Evolutionary conservation across 768 basidiomycete species (phyloP).

Genomic region (Mycena crocata): DNA sequence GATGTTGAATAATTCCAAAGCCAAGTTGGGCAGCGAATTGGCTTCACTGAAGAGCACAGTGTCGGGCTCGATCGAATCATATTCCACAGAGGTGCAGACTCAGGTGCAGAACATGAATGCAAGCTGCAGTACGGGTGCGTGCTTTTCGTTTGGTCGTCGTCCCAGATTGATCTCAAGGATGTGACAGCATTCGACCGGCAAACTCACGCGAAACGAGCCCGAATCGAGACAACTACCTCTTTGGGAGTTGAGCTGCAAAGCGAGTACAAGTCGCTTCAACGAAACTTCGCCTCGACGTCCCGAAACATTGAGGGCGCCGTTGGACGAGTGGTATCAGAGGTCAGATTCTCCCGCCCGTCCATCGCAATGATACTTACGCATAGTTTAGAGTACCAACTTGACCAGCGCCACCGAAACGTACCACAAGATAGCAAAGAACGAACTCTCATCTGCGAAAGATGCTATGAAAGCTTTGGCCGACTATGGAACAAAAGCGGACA

Average conservation of each 20-base stretch:
- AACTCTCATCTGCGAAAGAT: constrained; percentile 62
- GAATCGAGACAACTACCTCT: constrained; percentile 67
- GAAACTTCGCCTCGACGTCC: constrained; percentile 62
- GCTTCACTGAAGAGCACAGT: constrained; percentile 57
- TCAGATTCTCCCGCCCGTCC: constrained; percentile 43
- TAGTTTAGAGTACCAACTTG: constrained; percentile 55
- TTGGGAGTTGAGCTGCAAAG: constrained; percentile 63
- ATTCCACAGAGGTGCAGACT: constrained; percentile 64
- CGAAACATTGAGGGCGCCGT: constrained; percentile 58
- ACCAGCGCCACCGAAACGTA: constrained; percentile 56
- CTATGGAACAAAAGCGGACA: constrained; percentile 71
- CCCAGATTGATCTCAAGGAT: background rate
- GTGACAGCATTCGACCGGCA: constrained; percentile 70
- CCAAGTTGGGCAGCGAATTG: constrained; percentile 55
- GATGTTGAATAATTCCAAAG: constrained; percentile 54
- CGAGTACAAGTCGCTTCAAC: constrained; percentile 63
- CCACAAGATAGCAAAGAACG: constrained; percentile 52
- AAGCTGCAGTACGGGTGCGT: constrained; percentile 59
- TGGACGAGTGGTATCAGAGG: constrained; percentile 62
- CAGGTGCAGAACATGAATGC: constrained; percentile 57
- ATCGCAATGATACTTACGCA: background rate
- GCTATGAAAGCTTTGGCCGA: constrained; percentile 64
- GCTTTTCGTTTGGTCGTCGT: background rate
- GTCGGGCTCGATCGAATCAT: constrained; percentile 58
- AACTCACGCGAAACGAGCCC: constrained; percentile 72